A percentile compares a stretch with the other conserved stretches of the same genome.
Conservation (phyloP, 2,329 filamentous ascomycete species). For the Fusarium sacchari region DNA sequence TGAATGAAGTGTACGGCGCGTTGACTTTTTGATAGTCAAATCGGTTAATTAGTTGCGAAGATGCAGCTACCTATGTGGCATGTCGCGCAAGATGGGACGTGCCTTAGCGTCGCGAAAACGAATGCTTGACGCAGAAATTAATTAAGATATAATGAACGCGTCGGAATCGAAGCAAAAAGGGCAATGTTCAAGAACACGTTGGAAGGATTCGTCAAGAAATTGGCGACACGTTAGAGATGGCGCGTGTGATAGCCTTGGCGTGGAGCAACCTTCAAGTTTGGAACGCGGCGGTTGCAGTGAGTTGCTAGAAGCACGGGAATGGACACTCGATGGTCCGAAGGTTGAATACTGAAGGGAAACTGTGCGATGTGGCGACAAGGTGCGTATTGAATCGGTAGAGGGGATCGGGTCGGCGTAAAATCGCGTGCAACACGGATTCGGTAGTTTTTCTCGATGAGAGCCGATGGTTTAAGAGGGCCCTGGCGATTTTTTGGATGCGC, state of each 20-base stretch:
- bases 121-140: constrained; percentile 24
- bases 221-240: constrained; percentile 43
- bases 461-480: constrained; percentile 69
- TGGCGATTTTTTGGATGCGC: constrained; percentile 72
- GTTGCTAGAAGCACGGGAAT: constrained; percentile 34
- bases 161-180: constrained; percentile 37
- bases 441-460: constrained; percentile 64
- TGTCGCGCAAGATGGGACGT: constrained; percentile 44
- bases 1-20: constrained; percentile 46
- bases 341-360: constrained; percentile 53
- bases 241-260: constrained; percentile 42
- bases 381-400: constrained; percentile 54
- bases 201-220: constrained; percentile 32
- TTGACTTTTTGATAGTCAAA: constrained; percentile 38
- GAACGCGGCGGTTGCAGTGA: constrained; percentile 33
- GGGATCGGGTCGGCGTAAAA: constrained; percentile 58
- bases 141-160: constrained; percentile 41
- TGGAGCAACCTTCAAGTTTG: constrained; percentile 35
- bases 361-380: constrained; percentile 53
- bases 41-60: constrained; percentile 38
- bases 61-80: constrained; percentile 50
- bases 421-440: constrained; percentile 65
- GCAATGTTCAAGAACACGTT: constrained; percentile 29
- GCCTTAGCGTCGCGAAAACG: constrained; percentile 42
- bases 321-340: constrained; percentile 37